phyloP scores from a whole-genome alignment of 2,329 filamentous ascomycete genomes.

The Epichloe scottii region DNA sequence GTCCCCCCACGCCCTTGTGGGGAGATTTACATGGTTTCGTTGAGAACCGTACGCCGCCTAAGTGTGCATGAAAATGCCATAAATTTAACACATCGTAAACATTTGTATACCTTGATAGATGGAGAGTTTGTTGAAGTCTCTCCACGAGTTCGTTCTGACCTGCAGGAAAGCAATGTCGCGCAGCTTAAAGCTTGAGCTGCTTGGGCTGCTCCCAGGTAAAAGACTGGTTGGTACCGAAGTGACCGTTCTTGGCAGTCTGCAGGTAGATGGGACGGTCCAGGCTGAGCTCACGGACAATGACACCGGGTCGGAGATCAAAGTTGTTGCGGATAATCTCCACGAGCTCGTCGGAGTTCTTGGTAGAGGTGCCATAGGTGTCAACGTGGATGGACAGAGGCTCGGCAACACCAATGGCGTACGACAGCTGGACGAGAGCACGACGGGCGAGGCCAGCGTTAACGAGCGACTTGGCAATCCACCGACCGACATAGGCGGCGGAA shows the following conservation, averaged over 20 bases:
- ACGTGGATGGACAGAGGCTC: slow-evolving; percentile 98
- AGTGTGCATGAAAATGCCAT: slow-evolving; percentile 25
- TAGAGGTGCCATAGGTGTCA: slow-evolving; percentile 91
- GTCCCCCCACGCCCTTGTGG: slow-evolving; percentile 20
- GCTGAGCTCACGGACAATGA: slow-evolving; percentile 95
- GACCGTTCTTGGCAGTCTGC: slow-evolving; percentile 98
- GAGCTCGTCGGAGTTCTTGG: slow-evolving; percentile 80
- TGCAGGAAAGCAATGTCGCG: background rate
- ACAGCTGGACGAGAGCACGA: slow-evolving; percentile 91
- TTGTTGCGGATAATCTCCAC: slow-evolving; percentile 89
- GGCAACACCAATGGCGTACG: slow-evolving; percentile 96
- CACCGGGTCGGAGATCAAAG: slow-evolving; percentile 96
- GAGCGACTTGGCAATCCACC: slow-evolving; percentile 98
- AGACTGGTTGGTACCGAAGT: slow-evolving; percentile 92
- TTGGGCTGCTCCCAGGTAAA: slow-evolving; percentile 99
- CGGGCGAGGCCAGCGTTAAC: slow-evolving; percentile 80
- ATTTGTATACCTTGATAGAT: slow-evolving; percentile 17
- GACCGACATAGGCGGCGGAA: slow-evolving; percentile 90
- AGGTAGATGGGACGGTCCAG: slow-evolving; percentile 94
- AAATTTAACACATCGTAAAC: slow-evolving; percentile 23
- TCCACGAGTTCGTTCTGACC: slow-evolving; percentile 11
- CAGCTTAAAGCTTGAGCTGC: slow-evolving; percentile 72
- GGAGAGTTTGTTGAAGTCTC: slow-evolving; percentile 30
- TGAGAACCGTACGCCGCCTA: slow-evolving; percentile 33
- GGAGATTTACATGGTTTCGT: slow-evolving; percentile 27